Conservation (phyloP, 208 protist genomes). For the Leishmania mexicana region DNA sequence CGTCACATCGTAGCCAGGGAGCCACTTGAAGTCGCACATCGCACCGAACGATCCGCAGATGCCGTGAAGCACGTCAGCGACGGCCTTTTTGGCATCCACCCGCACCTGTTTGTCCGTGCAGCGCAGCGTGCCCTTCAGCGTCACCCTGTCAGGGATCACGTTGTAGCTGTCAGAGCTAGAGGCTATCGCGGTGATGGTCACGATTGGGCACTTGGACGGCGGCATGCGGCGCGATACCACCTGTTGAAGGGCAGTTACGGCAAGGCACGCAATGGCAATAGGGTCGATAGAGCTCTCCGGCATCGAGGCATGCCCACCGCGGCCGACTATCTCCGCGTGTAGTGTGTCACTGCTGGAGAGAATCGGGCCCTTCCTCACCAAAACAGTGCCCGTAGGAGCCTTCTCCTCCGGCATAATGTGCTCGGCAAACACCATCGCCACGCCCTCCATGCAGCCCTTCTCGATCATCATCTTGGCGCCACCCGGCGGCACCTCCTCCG, state of each 20-base stretch:
- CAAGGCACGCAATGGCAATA: slow-evolving; percentile 40
- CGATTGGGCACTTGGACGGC: slow-evolving; percentile 40
- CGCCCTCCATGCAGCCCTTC: slow-evolving; percentile 58
- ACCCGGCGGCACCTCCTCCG: slow-evolving; percentile 63
- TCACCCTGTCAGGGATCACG: slow-evolving; percentile 55
- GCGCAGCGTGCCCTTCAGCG: slow-evolving; percentile 55
- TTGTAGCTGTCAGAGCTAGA: slow-evolving; percentile 57
- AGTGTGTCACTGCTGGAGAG: slow-evolving; percentile 36
- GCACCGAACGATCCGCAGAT: slow-evolving; percentile 35
- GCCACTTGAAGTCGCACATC: slow-evolving; percentile 31
- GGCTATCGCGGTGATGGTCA: slow-evolving; percentile 43
- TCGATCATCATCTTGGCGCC: slow-evolving; percentile 54
- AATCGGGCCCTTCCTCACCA: slow-evolving; percentile 33
- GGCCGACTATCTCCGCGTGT: slow-evolving; percentile 39
- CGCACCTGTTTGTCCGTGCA: slow-evolving; percentile 39
- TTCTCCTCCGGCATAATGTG: slow-evolving; percentile 29
- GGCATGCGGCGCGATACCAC: slow-evolving; percentile 54
- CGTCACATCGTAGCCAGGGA: slow-evolving; percentile 48
- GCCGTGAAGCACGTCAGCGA: slow-evolving; percentile 40
- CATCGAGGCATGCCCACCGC: slow-evolving; percentile 63
- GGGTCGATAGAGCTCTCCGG: slow-evolving; percentile 60
- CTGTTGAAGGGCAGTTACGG: slow-evolving; percentile 52
- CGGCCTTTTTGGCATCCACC: slow-evolving; percentile 21
- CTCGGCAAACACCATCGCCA: slow-evolving; percentile 58
- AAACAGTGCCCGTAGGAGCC: slow-evolving; percentile 24